Base-by-base conservation (phyloP, 768 basidiomycete species). In the Termitomyces sp. region DNA sequence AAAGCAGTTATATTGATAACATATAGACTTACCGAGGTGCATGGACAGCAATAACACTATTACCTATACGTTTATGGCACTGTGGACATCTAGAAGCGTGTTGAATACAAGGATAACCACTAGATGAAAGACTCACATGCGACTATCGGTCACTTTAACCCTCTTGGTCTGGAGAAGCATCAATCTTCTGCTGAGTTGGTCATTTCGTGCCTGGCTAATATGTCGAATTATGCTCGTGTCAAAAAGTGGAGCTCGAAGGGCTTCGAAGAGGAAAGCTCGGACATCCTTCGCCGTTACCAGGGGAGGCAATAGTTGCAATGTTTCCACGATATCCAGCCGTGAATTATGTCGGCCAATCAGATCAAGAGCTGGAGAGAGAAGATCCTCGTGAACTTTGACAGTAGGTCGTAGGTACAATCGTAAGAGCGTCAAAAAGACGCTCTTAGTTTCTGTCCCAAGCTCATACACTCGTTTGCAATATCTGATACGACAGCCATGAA, bases 1-100 rank as follows among this genome's bases (percentile, higher is more conserved):
- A 16, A 54, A 33, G 41, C 50, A 31, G 18, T 12, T 24, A 12
- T 16, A 24, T 20, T 18, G 37, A 41, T 4, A 46, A 11, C 24
- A 45, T 62, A 58, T 59, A 33, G 57, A 64, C 87, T 68, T 65
- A 91, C 93, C 84, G 81, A 42, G 95, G 95, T 8, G 88, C 78
- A 77, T 98, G 95, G 2, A 96, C 91, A 0, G 94, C 93, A 64
- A 98, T 95, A 36, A 95, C 94, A 61, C 92, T 95, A 63, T 87
- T 88, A 6, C 95, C 95, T 24, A 98, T 75, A 16, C 95, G 85
- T 66, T 98, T 98, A 68, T 95, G 91, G 67, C 96, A 98, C 70
- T 95, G 91, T 1, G 95, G 95, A 65, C 95, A 98, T 73, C 95
- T 96, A 63, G 16, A 60, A 58, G 48, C 53, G 22, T 20, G 57